Base-by-base conservation (phyloP, 2,329 filamentous ascomycete species). In the Alternaria infectoria region DNA sequence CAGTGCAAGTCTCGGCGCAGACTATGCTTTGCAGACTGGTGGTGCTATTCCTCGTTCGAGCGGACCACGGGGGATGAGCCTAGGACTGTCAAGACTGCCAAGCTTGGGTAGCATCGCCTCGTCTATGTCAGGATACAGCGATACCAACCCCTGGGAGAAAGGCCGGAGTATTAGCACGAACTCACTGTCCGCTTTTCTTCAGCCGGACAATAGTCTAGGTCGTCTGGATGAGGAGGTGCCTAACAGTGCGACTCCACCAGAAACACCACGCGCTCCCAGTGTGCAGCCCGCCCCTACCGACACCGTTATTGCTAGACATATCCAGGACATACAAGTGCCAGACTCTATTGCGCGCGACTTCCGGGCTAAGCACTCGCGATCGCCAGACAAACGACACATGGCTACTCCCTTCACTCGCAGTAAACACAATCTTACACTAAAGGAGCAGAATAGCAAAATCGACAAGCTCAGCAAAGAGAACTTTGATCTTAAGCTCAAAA, bases 381-480 rank as follows among this genome's bases (percentile, higher is more conserved):
- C 86, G 10, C 84, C 86, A 8, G 92, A 89, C 59, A 90, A 89
- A 62, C 83, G 85, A 62, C 74, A 71, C 62, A 74, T 73, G 61
- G 79, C 73, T 25, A 81, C 73, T 36, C 79, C 74, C 36, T 73
- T 81, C 73, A 72, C 78, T 15, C 75, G 77, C 7, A 78, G 72
- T 66, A 82, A 80, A 69, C 79, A 75, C 72, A 83, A 80, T 64
- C 75, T 99, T 81, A 98, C 96, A 0, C 83, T 99, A 44, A 98
- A 97, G 79, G 96, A 99, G 80, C 96, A 99, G 80, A 97, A 95
- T 77, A 97, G 91, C 81, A 98, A 95, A 13, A 97, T 99, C 68
- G 96, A 99, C 80, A 90, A 94, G 62, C 86, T 98, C 3, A 96
- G 93, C 64, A 99, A 99, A 81, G 96, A 99, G 79, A 99, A 99